These are phyloP conservation scores for Colletotrichum karsti DNA, from an alignment of 2,329 filamentous ascomycete species.

Conservation along the genomic window DNA sequence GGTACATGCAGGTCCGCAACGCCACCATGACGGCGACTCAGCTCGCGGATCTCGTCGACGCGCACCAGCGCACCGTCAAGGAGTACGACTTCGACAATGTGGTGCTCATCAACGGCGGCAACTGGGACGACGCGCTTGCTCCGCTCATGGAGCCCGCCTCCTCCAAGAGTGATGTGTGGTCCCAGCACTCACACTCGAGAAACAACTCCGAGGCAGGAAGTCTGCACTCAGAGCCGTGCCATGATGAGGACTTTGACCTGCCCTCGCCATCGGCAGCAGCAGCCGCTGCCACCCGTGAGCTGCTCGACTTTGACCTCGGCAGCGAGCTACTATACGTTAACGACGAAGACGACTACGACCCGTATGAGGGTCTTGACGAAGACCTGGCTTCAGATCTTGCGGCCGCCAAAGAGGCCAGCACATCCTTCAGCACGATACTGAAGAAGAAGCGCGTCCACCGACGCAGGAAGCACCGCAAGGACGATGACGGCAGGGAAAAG, in stretches of 20 bases:
- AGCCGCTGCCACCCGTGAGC: slow-evolving; percentile 59
- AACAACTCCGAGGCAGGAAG: slow-evolving; percentile 41
- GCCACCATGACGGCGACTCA: slow-evolving; percentile 75
- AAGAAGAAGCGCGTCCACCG: slow-evolving; percentile 53
- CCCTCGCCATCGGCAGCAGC: slow-evolving; percentile 62
- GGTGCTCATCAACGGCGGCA: slow-evolving; percentile 71
- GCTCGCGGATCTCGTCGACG: slow-evolving; percentile 72
- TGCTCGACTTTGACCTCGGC: slow-evolving; percentile 49
- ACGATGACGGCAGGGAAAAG: slow-evolving; percentile 37
- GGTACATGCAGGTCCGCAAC: slow-evolving; percentile 77
- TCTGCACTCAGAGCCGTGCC: slow-evolving; percentile 34
- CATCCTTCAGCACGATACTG: slow-evolving; percentile 55
- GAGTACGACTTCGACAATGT: slow-evolving; percentile 87
- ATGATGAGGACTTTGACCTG: slow-evolving; percentile 44
- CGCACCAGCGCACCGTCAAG: slow-evolving; percentile 73
- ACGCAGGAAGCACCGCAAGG: slow-evolving; percentile 45
- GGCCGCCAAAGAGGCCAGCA: slow-evolving; percentile 41
- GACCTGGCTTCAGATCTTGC: slow-evolving; percentile 44
- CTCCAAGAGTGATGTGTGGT: slow-evolving; percentile 50
- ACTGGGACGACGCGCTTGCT: slow-evolving; percentile 84
- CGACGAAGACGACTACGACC: slow-evolving; percentile 36
- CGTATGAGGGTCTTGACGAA: slow-evolving; percentile 41
- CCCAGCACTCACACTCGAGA: slow-evolving; percentile 46
- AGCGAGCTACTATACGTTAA: slow-evolving; percentile 29
- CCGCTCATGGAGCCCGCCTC: slow-evolving; percentile 63